Percentiles rank a stretch among this genome's conserved stretches.
Conservation (phyloP, 108 stramenopile species). For the Bacterosira constricta region DNA sequence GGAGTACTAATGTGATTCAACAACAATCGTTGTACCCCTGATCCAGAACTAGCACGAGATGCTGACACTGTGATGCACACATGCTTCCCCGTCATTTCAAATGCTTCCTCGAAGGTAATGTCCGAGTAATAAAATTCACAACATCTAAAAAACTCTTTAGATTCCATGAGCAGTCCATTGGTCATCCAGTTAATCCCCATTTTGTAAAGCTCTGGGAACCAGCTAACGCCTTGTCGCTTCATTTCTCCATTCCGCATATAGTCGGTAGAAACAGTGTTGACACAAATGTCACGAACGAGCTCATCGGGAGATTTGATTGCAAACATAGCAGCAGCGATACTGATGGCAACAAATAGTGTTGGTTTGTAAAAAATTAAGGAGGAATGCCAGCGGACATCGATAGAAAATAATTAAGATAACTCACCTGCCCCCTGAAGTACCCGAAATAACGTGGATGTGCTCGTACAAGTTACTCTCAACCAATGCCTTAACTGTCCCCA, state of each 20-base stretch:
- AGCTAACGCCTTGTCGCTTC: constrained; percentile 79
- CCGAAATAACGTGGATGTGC: constrained; percentile 85
- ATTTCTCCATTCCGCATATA: constrained; percentile 80
- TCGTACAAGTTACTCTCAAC: constrained; percentile 80
- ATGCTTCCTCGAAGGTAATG: constrained; percentile 93
- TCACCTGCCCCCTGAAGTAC: constrained; percentile 84
- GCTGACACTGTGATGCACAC: constrained; percentile 94
- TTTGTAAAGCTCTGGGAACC: constrained; percentile 82
- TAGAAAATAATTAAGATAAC: neutral
- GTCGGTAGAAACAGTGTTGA: constrained; percentile 84
- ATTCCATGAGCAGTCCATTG: constrained; percentile 77
- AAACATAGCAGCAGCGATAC: constrained; percentile 91
- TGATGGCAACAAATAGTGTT: neutral
- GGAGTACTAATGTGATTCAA: constrained; percentile 95
- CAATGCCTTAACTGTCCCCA: constrained; percentile 87
- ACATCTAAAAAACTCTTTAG: constrained; percentile 68
- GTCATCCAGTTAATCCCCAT: constrained; percentile 86
- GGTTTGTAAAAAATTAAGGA: neutral
- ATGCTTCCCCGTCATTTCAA: constrained; percentile 87
- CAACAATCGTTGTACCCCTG: constrained; percentile 82
- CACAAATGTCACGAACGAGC: constrained; percentile 78
- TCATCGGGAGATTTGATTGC: constrained; percentile 80
- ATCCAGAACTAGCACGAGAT: constrained; percentile 69
- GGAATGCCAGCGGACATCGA: neutral
- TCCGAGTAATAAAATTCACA: constrained; percentile 90